Evolutionary conservation across 106 monocot species (phyloP).

Genomic region (Narthecium ossifragum): DNA sequence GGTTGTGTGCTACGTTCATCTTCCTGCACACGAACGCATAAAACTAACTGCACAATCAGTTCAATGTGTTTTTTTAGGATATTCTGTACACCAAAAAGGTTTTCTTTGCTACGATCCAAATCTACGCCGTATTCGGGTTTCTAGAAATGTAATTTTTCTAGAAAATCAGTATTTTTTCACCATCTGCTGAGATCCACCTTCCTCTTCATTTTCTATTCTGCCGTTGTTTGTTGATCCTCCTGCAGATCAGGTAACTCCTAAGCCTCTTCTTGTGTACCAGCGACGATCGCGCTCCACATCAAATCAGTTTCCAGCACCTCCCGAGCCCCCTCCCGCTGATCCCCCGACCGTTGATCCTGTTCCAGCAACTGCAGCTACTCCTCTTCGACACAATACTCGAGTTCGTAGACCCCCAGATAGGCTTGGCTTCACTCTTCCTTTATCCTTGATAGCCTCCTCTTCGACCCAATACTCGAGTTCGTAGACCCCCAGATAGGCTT

Average conservation of each 20-base stretch:
- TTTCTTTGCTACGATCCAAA: conserved; percentile 5
- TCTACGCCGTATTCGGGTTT: not conserved
- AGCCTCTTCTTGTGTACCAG: not conserved
- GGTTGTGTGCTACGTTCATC: conserved; percentile 1
- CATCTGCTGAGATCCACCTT: not conserved
- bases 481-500: no score
- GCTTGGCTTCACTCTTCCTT: no score
- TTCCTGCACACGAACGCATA: not conserved
- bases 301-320: not conserved
- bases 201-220: not conserved
- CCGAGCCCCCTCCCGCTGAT: not conserved
- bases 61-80: conserved; percentile 13
- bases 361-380: no score
- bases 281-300: not conserved
- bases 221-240: not conserved
- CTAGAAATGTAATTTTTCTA: conserved; percentile 11
- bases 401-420: no score
- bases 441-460: no score
- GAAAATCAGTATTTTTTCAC: conserved; percentile 7
- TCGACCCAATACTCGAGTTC: no score
- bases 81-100: conserved; percentile 2
- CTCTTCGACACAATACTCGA: no score
- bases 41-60: conserved; percentile 4
- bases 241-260: not conserved
- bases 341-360: not conserved